Evolutionary conservation across 2,329 filamentous ascomycete genomes (phyloP).

Genomic region (Aspergillus sergii): DNA sequence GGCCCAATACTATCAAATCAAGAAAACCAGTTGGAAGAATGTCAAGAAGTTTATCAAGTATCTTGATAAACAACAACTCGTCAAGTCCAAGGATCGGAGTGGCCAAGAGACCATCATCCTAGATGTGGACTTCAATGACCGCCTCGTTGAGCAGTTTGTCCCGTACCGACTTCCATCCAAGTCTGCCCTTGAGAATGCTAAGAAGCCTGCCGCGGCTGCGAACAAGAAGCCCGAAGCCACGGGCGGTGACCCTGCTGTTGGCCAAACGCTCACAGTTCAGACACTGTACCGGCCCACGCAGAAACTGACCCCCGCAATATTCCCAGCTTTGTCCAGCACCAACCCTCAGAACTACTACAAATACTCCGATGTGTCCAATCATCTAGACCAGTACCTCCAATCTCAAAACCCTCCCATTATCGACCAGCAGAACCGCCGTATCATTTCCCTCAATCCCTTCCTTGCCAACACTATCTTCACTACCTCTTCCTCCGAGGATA

Average conservation of each 20-base stretch:
- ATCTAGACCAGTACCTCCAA: conserved; percentile 62
- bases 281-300: conserved; percentile 60
- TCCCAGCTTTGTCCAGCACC: conserved; percentile 48
- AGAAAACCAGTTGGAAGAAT: conserved; percentile 72
- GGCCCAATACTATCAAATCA: conserved; percentile 64
- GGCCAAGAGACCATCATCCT: conserved; percentile 65
- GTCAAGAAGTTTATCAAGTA: conserved; percentile 70
- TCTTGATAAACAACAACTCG: conserved; percentile 64
- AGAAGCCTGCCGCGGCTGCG: conserved; percentile 32
- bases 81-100: conserved; percentile 67
- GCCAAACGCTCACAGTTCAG: conserved; percentile 50
- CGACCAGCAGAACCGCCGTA: conserved; percentile 60
- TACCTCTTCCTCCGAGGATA: conserved; percentile 56
- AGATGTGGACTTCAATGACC: conserved; percentile 66
- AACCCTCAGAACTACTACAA: conserved; percentile 60
- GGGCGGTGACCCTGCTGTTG: conserved; percentile 44
- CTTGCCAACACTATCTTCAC: conserved; percentile 65
- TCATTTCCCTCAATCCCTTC: conserved; percentile 64
- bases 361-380: conserved; percentile 59
- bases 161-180: conserved; percentile 66
- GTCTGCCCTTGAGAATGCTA: conserved; percentile 49
- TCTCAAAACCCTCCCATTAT: conserved; percentile 56
- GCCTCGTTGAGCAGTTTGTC: conserved; percentile 56
- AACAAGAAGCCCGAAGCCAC: conserved; percentile 30
- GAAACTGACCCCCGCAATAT: conserved; percentile 60